Evolutionary conservation across 306 rosid species (phyloP).

Genomic region (Prunus salicina): DNA sequence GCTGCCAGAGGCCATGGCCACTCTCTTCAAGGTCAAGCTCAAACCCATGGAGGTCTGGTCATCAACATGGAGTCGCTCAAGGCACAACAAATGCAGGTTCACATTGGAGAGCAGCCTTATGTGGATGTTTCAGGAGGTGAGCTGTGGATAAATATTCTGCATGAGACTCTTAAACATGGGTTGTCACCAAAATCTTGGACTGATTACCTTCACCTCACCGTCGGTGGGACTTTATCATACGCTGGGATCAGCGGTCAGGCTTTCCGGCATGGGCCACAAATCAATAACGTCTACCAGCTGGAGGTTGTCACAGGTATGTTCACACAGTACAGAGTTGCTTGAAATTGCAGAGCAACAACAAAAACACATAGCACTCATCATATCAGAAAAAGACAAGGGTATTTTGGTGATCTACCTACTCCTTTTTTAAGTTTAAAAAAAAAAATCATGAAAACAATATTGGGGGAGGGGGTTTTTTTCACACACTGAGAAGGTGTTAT

Average conservation of each 20-base stretch:
- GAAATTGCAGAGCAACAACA: neutral
- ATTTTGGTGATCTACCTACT: neutral
- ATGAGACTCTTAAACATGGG: slow-evolving; percentile 76
- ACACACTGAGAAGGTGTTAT: too few relatives aligned
- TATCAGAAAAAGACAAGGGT: neutral
- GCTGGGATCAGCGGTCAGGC: slow-evolving; percentile 99
- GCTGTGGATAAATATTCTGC: slow-evolving; percentile 89
- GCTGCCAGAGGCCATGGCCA: slow-evolving; percentile 98
- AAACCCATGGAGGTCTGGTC: slow-evolving; percentile 68
- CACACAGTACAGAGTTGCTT: slow-evolving; percentile 6
- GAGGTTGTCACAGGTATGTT: slow-evolving; percentile 85
- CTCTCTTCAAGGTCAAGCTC: slow-evolving; percentile 85
- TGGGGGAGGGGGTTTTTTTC: too few relatives aligned
- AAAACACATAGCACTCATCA: neutral
- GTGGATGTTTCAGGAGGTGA: slow-evolving; percentile 91
- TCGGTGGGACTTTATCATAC: slow-evolving; percentile 91
- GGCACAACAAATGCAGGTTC: slow-evolving; percentile 46
- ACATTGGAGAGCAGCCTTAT: slow-evolving; percentile 52
- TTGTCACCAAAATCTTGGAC: slow-evolving; percentile 98
- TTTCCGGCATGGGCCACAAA: slow-evolving; percentile 93
- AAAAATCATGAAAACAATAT: too few relatives aligned
- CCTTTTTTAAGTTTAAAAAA: too few relatives aligned
- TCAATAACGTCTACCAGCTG: slow-evolving; percentile 69
- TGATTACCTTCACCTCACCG: slow-evolving; percentile 90
- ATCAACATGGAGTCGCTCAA: slow-evolving; percentile 73